These are phyloP conservation scores for Plectosphaerella sp. DNA, from an alignment of 2,329 filamentous ascomycete genomes.

Conservation along the genomic window DNA sequence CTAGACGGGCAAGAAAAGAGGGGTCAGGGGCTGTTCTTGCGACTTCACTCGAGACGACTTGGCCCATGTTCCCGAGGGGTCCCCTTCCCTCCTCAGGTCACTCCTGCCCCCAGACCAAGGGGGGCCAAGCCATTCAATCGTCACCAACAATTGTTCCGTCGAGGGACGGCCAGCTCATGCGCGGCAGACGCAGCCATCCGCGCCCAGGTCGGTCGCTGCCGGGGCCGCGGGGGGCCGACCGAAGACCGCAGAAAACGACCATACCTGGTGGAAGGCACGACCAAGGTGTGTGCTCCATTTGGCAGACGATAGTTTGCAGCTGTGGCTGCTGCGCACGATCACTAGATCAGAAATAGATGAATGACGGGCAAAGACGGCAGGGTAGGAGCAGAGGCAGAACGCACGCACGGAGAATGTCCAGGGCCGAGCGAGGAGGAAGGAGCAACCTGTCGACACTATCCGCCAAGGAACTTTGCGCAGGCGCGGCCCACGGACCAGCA, in stretches of 20 bases:
- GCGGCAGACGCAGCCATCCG: not conserved
- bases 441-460: not conserved
- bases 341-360: too few relatives aligned
- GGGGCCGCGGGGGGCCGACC: not conserved
- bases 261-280: not conserved
- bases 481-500: not conserved
- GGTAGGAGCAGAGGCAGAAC: too few relatives aligned
- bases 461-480: not conserved
- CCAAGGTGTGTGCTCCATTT: not conserved
- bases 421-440: not conserved
- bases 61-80: constrained; percentile 5
- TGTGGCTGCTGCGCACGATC: too few relatives aligned
- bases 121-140: not conserved
- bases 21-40: not conserved
- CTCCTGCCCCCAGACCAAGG: not conserved
- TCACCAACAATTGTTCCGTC: too few relatives aligned
- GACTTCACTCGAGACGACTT: not conserved
- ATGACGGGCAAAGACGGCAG: too few relatives aligned
- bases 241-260: not conserved
- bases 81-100: constrained; percentile 5
- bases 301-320: too few relatives aligned
- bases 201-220: not conserved
- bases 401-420: not conserved
- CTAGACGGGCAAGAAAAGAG: not conserved
- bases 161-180: too few relatives aligned